These are phyloP conservation scores for Xylariaceae sp. DNA, from an alignment of 2,329 filamentous ascomycete species.

Conservation along the genomic window DNA sequence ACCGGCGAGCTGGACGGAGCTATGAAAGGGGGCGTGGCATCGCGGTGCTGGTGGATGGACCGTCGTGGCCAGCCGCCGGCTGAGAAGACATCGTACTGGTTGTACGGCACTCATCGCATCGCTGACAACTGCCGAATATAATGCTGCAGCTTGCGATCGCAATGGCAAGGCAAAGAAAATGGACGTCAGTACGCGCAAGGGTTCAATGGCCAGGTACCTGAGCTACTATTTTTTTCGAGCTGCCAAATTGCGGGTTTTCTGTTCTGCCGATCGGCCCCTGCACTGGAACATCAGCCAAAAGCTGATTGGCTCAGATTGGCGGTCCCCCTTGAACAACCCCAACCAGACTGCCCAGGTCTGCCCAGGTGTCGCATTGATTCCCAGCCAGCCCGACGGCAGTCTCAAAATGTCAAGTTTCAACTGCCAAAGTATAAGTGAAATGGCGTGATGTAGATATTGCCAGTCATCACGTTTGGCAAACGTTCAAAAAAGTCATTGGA, in stretches of 20 bases:
- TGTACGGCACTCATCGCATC: constrained; percentile 52
- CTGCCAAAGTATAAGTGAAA: no score
- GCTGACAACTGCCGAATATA: constrained; percentile 8
- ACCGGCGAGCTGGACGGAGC: constrained; percentile 41
- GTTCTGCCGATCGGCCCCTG: constrained; percentile 8
- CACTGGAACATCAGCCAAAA: background rate
- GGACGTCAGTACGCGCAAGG: constrained; percentile 3
- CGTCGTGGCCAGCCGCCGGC: constrained; percentile 41
- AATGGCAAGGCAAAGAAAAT: constrained; percentile 7
- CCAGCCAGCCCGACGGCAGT: no score
- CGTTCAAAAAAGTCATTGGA: no score
- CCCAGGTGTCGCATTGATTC: no score
- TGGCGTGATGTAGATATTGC: no score
- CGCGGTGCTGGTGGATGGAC: constrained; percentile 22
- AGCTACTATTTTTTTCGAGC: constrained; percentile 19
- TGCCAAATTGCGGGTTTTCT: constrained; percentile 10
- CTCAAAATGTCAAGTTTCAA: no score
- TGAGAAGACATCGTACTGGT: constrained; percentile 49
- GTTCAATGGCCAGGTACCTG: constrained; percentile 10
- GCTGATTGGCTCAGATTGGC: no score
- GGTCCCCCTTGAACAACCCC: no score
- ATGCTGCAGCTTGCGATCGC: constrained; percentile 18
- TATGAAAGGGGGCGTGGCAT: constrained; percentile 45
- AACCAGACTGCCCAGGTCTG: no score
- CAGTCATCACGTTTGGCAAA: no score